Evolutionary conservation across 495 filamentous ascomycete species (phyloP).

Genomic region (Neurospora sp.): DNA sequence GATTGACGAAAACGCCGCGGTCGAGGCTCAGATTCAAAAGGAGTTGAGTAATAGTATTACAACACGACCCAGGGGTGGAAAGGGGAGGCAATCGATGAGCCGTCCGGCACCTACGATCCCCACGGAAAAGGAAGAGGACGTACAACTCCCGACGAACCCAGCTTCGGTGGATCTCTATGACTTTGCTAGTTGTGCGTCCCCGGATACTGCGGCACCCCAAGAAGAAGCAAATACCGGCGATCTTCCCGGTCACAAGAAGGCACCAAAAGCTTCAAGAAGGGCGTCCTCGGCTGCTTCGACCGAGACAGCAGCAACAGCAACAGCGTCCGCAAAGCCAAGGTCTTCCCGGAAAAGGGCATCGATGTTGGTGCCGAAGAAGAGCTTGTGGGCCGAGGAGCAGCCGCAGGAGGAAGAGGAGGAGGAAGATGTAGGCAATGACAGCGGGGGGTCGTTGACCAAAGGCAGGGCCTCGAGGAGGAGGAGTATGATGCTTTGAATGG

Average conservation of each 20-base stretch:
- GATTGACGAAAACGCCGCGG: not conserved
- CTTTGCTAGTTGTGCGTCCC: slow-evolving; percentile 23
- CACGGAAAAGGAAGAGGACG: not conserved
- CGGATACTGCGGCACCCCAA: slow-evolving; percentile 4
- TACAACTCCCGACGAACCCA: not conserved
- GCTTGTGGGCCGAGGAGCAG: slow-evolving; percentile 4
- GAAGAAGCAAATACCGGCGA: not conserved
- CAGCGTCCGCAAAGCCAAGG: slow-evolving; percentile 8
- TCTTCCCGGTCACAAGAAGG: not conserved
- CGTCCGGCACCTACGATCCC: not conserved
- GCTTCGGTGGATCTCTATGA: slow-evolving; percentile 24
- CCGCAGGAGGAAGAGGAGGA: not conserved
- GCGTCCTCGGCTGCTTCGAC: slow-evolving; percentile 4
- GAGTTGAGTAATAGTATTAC: not conserved
- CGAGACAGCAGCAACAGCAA: not conserved
- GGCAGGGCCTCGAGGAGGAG: slow-evolving; percentile 27
- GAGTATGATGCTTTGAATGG: slow-evolving; percentile 49
- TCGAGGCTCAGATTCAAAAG: not conserved
- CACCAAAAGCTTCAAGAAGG: slow-evolving; percentile 4
- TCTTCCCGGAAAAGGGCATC: slow-evolving; percentile 28
- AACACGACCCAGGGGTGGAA: not conserved
- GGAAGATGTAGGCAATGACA: slow-evolving; percentile 4
- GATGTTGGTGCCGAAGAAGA: slow-evolving; percentile 28
- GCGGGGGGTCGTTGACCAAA: not conserved
- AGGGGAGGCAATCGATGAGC: not conserved